Conservation (phyloP, 352 stramenopile genomes). For the Globisporangium echinulatum region DNA sequence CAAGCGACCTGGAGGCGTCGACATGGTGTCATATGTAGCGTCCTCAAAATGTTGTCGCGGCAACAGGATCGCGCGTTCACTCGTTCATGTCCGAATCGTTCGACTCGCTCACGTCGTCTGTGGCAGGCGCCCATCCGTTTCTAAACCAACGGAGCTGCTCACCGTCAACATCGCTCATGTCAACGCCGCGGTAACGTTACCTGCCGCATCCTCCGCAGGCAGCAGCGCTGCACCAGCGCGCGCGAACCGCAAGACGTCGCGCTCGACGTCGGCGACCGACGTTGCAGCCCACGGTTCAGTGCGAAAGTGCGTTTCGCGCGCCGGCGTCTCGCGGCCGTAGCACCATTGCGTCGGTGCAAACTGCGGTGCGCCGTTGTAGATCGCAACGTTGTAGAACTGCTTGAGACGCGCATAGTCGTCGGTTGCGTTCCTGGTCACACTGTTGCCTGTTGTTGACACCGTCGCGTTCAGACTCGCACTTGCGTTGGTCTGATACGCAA, state of each 20-base stretch:
- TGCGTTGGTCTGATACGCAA: slow-evolving; percentile 5
- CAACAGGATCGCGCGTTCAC: no score
- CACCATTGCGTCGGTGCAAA: slow-evolving; percentile 13
- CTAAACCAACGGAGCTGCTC: no score
- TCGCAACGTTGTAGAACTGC: slow-evolving; percentile 10
- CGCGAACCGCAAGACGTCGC: slow-evolving; percentile 5
- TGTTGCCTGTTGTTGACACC: not conserved
- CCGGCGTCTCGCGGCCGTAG: slow-evolving; percentile 8
- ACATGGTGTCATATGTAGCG: no score
- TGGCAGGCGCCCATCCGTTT: no score
- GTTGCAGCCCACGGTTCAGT: slow-evolving; percentile 10
- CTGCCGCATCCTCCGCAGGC: not conserved
- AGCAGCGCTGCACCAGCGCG: slow-evolving; percentile 5
- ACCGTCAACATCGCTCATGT: no score
- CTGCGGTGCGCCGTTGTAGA: slow-evolving; percentile 16
- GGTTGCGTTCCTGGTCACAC: not conserved
- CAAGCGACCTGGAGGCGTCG: no score
- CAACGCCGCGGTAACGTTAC: no score
- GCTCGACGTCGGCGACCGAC: slow-evolving; percentile 1
- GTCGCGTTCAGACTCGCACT: slow-evolving; percentile 4
- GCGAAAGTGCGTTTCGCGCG: slow-evolving; percentile 6
- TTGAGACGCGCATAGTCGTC: slow-evolving; percentile 8
- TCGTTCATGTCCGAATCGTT: no score
- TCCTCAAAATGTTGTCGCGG: no score
- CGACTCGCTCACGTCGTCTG: no score